Evolutionary conservation across 768 basidiomycete species (phyloP).

Genomic region (Favolaschia claudopus): DNA sequence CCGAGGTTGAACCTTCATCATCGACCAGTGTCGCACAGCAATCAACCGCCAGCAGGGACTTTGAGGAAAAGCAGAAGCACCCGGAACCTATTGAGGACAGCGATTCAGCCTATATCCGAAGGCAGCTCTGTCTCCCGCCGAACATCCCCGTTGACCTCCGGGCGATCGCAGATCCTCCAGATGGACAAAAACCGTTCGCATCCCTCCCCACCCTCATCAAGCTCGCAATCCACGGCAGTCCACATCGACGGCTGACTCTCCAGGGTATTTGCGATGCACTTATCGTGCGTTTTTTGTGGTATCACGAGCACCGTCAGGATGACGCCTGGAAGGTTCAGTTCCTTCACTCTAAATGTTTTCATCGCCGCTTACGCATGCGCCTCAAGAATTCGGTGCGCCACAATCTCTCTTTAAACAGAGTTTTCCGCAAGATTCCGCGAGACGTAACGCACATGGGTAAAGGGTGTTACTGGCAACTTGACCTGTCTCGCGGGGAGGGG

Average conservation of each 20-base stretch:
- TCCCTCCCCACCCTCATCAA: constrained; percentile 56
- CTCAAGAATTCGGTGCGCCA: constrained; percentile 11
- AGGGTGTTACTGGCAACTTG: constrained; percentile 56
- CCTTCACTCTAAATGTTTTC: neutral
- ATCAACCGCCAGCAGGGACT: neutral
- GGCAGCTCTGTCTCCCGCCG: constrained; percentile 34
- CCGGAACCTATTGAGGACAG: neutral
- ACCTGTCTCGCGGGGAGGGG: constrained; percentile 52
- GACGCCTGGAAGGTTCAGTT: constrained; percentile 56
- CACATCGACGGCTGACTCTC: constrained; percentile 51
- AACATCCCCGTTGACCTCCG: constrained; percentile 27
- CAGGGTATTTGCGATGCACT: constrained; percentile 58
- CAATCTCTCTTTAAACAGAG: constrained; percentile 36
- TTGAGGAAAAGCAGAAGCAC: neutral
- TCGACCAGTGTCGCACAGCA: neutral
- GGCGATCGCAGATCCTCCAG: constrained; percentile 36
- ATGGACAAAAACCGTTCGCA: constrained; percentile 40
- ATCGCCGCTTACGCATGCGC: neutral
- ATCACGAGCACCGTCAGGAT: constrained; percentile 49
- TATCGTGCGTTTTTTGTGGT: constrained; percentile 52
- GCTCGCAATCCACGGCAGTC: constrained; percentile 59
- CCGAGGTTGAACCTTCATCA: constrained; percentile 5
- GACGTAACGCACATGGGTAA: constrained; percentile 63
- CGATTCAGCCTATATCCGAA: constrained; percentile 29
- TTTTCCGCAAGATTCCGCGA: constrained; percentile 52